phyloP scores from a whole-genome alignment of 2,329 filamentous ascomycete species.

The Venturia pyrina region DNA sequence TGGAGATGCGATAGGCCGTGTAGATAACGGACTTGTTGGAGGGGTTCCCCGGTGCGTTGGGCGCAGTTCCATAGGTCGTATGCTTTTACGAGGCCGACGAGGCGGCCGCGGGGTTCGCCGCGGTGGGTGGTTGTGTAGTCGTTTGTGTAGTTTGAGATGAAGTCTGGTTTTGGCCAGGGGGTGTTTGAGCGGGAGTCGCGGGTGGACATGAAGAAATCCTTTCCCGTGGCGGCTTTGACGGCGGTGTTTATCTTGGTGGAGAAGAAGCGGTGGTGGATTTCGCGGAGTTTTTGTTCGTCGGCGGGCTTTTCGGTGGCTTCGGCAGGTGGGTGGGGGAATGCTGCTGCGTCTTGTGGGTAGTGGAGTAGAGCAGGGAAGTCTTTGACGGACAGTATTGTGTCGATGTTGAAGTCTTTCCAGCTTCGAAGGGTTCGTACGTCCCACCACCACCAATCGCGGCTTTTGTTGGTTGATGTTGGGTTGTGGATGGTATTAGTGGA shows the following conservation, averaged over 20 bases:
- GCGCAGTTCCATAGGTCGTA: slow-evolving; percentile 94
- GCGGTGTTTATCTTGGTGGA: slow-evolving; percentile 81
- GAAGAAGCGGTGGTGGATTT: slow-evolving; percentile 68
- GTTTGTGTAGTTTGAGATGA: slow-evolving; percentile 53
- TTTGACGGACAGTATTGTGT: slow-evolving; percentile 61
- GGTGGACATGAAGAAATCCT: slow-evolving; percentile 41
- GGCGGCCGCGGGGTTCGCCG: slow-evolving; percentile 44
- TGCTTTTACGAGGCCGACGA: slow-evolving; percentile 79
- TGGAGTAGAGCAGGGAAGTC: slow-evolving; percentile 61
- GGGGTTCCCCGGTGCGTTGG: slow-evolving; percentile 77
- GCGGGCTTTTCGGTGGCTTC: slow-evolving; percentile 59
- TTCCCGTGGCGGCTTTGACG: slow-evolving; percentile 63
- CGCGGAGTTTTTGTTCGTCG: slow-evolving; percentile 65
- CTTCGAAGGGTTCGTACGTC: slow-evolving; percentile 78
- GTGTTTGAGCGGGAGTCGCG: slow-evolving; percentile 26
- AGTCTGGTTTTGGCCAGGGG: slow-evolving; percentile 45
- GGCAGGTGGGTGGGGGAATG: slow-evolving; percentile 47
- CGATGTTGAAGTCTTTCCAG: slow-evolving; percentile 71
- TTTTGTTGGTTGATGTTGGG: slow-evolving; percentile 47
- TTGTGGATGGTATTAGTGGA: slow-evolving; percentile 61
- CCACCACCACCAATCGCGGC: slow-evolving; percentile 69
- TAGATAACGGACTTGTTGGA: slow-evolving; percentile 82
- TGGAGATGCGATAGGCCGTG: slow-evolving; percentile 78
- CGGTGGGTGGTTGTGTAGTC: slow-evolving; percentile 39
- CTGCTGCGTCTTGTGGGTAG: slow-evolving; percentile 52